These are phyloP conservation scores for Gelatoporia subvermispora DNA, from an alignment of 768 basidiomycete species.

Conservation along the genomic window DNA sequence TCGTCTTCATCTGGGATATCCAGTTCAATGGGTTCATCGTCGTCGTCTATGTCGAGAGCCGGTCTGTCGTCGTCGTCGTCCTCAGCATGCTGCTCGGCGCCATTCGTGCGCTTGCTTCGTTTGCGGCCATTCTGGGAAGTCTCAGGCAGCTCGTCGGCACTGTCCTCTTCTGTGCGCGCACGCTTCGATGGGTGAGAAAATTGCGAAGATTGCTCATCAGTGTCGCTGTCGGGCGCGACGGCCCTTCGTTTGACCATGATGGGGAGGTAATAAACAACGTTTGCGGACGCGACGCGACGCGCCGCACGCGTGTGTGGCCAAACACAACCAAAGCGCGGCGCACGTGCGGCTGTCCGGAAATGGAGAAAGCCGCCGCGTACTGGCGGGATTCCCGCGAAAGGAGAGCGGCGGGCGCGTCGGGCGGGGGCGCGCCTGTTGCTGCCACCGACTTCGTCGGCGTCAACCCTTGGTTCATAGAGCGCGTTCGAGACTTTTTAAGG, in stretches of 20 bases:
- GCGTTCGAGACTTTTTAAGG: too few relatives aligned
- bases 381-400: too few relatives aligned
- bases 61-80: constrained; percentile 24
- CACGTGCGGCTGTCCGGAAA: background rate
- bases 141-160: constrained; percentile 22
- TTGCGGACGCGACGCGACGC: constrained; percentile 19
- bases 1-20: constrained; percentile 40
- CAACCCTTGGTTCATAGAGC: too few relatives aligned
- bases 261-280: constrained; percentile 2
- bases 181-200: constrained; percentile 39
- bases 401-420: too few relatives aligned
- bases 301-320: constrained; percentile 3
- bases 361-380: too few relatives aligned
- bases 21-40: constrained; percentile 25
- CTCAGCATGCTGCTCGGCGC: constrained; percentile 24
- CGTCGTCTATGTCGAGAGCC: constrained; percentile 29
- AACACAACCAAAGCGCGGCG: background rate
- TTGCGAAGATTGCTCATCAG: constrained; percentile 23
- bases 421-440: too few relatives aligned
- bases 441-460: too few relatives aligned
- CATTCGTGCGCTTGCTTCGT: constrained; percentile 15
- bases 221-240: constrained; percentile 35
- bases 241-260: constrained; percentile 56
- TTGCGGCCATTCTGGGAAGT: background rate
- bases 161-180: constrained; percentile 36